Evolutionary conservation across 2,329 filamentous ascomycete species (phyloP).

Genomic region (Fusarium siculi): DNA sequence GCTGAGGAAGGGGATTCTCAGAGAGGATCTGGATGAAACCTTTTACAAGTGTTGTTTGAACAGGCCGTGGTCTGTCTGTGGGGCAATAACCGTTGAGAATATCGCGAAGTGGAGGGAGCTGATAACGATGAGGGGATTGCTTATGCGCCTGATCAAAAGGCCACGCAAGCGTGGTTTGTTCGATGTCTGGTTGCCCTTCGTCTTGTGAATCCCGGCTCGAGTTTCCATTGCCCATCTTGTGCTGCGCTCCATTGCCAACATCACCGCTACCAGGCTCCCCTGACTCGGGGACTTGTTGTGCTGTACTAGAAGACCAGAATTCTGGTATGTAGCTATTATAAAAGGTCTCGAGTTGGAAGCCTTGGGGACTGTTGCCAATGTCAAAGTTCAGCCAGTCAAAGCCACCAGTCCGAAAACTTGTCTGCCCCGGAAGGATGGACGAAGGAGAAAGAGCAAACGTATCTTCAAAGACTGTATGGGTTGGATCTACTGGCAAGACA

Average conservation of each 20-base stretch:
- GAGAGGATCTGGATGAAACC: background rate
- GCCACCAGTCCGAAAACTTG: background rate
- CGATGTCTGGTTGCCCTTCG: accelerated
- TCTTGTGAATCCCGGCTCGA: background rate
- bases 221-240: background rate
- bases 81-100: background rate
- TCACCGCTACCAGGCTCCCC: accelerated
- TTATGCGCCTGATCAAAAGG: background rate
- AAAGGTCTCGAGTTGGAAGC: background rate
- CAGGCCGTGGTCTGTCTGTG: background rate
- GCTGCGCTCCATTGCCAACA: background rate
- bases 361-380: background rate
- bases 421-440: background rate
- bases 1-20: background rate
- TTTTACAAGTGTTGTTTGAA: background rate
- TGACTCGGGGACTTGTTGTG: background rate
- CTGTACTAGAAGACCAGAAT: background rate
- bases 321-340: background rate
- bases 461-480: background rate
- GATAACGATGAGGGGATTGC: background rate
- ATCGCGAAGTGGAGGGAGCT: background rate
- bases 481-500: background rate
- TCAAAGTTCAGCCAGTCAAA: conserved; percentile 1
- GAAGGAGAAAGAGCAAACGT: background rate
- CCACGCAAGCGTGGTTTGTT: background rate